Base-by-base conservation (phyloP, 2,329 filamentous ascomycete species). In the Penicillium occitanis region DNA sequence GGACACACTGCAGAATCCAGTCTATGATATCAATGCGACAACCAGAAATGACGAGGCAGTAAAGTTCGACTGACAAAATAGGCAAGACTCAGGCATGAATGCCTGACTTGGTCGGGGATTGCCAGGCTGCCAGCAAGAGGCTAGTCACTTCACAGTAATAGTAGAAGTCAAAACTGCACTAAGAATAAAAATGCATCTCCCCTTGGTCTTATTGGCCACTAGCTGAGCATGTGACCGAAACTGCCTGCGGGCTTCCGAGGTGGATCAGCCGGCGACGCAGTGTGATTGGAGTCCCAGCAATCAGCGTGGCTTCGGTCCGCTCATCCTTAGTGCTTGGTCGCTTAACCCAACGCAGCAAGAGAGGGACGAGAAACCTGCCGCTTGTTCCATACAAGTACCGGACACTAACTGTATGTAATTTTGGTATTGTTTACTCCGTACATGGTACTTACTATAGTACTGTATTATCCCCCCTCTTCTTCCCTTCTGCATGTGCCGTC, bases 301-400 rank as follows among this genome's bases (percentile, higher is more conserved):
- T 61, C 61, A 55, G 65, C 65, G 61, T 66, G 65, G 65, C 65
- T 66, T 59, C 64, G 64, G 64, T 66, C 64, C 64, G 60, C 60
- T 59, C 64, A 66, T 51, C 58, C 53, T 63, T 60, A 60, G 57
- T 40, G n/a, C 37, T 44, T 55, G 17, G 51, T 28, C 50, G 25
- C 50, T 33, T 53, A 33, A 33, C 50, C 28, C 25, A 51, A 30
- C 48, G 13, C 48, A 51, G 48, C 25, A 30, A 3, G 25, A 25
- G 25, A 25, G n/a, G 53, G 53, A 25, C 22, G 55, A 35, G 55
- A 37, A 25, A 58, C 55, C 17, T 40, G 35, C 33, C 35, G 57
- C 35, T 42, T 59, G 57, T 40, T 44, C 35, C 37, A 25, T 30
- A 60, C 37, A 33, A 3, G 40, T 60, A 60, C 57, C 57, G 57